Percentiles rank a stretch among this genome's conserved stretches.
Evolutionary conservation across 1,284 basidiomycete species (phyloP).

Genomic region (Microbotryum silenes-acaulis): DNA sequence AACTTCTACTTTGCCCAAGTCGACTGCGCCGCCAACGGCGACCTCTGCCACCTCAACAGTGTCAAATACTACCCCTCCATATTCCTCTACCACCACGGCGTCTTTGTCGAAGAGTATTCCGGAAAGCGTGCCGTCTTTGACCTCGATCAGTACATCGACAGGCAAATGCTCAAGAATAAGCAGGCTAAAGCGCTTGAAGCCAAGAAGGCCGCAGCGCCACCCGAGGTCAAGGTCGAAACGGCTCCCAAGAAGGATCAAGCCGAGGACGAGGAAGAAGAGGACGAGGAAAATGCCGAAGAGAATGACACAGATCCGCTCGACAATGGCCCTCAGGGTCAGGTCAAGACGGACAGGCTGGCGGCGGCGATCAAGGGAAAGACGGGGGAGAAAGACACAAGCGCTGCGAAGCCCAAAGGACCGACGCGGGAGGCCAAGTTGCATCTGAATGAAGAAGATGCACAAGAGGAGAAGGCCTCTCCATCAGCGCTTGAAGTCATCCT

Average conservation of each 20-base stretch:
- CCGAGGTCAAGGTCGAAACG: conserved; percentile 28
- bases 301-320: background rate
- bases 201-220: conserved; percentile 39
- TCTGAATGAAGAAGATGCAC: background rate
- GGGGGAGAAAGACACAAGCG: background rate
- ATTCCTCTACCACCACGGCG: conserved; percentile 62
- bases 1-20: conserved; percentile 72
- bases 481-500: background rate
- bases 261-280: background rate
- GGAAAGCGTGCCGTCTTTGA: conserved; percentile 50
- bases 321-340: background rate
- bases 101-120: conserved; percentile 54
- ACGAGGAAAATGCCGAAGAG: background rate
- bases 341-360: conserved; percentile 1
- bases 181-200: conserved; percentile 35
- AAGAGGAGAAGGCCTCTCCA: background rate
- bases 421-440: conserved; percentile 10
- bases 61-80: conserved; percentile 72
- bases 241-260: background rate
- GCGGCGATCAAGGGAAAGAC: background rate
- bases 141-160: conserved; percentile 50
- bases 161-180: conserved; percentile 46
- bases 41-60: conserved; percentile 63
- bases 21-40: conserved; percentile 73
- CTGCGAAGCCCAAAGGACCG: conserved; percentile 5